phyloP scores from a whole-genome alignment of 2,329 filamentous ascomycete genomes.

The Microcera coccophila region DNA sequence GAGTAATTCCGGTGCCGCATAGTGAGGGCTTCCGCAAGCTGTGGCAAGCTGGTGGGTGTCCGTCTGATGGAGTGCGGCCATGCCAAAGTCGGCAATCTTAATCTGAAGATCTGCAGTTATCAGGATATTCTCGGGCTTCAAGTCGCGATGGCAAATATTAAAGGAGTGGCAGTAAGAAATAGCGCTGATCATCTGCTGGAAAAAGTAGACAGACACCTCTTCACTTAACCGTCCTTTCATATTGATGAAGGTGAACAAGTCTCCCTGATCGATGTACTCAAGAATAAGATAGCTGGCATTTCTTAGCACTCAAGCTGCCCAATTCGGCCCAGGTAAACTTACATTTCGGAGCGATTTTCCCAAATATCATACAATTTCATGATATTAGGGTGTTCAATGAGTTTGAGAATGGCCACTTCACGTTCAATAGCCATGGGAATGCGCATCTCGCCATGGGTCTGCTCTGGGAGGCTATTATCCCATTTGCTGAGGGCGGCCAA shows the following conservation, averaged over 20 bases:
- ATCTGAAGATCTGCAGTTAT: conserved; percentile 71
- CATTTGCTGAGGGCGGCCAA: conserved; percentile 77
- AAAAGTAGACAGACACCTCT: conserved; percentile 75
- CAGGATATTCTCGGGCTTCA: conserved; percentile 96
- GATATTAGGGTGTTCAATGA: conserved; percentile 92
- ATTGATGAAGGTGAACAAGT: conserved; percentile 85
- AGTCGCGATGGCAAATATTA: conserved; percentile 91
- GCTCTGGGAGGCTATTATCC: conserved; percentile 55
- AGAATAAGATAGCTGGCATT: conserved; percentile 81
- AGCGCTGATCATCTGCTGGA: conserved; percentile 89
- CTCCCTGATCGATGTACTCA: conserved; percentile 76
- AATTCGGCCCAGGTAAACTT: conserved; percentile 36
- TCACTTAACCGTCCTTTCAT: conserved; percentile 70
- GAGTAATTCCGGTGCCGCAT: conserved; percentile 90
- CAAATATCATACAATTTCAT: conserved; percentile 94
- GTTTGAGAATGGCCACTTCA: conserved; percentile 94
- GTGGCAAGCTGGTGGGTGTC: conserved; percentile 75
- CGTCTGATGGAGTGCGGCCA: conserved; percentile 87
- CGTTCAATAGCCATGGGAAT: conserved; percentile 89
- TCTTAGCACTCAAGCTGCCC: conserved; percentile 1
- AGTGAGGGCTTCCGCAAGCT: conserved; percentile 93
- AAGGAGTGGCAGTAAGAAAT: conserved; percentile 90
- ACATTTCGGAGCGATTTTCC: conserved; percentile 96
- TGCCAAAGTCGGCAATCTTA: conserved; percentile 96
- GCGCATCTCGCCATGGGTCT: conserved; percentile 58